Percentiles rank a stretch among this genome's conserved stretches.
Evolutionary conservation across 2,329 filamentous ascomycete genomes (phyloP).

Genomic region (Pyrenophora seminiperda): DNA sequence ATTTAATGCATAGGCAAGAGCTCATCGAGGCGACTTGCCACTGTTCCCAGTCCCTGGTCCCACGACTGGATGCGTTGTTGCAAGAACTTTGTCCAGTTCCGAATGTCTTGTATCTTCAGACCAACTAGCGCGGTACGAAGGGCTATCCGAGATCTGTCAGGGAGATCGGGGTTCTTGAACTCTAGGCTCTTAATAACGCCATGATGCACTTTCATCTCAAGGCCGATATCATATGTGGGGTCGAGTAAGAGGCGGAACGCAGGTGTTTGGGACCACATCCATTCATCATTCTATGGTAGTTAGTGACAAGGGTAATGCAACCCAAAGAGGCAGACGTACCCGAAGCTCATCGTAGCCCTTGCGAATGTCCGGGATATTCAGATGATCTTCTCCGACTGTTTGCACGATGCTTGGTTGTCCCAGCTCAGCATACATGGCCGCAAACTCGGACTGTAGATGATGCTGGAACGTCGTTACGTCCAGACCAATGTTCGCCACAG

Average conservation of each 20-base stretch:
- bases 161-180: conserved; percentile 25
- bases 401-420: conserved; percentile 48
- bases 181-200: conserved; percentile 61
- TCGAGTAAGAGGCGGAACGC: conserved; percentile 68
- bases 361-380: conserved; percentile 59
- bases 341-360: conserved; percentile 68
- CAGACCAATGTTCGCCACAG: conserved; percentile 77
- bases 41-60: conserved; percentile 14
- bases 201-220: conserved; percentile 53
- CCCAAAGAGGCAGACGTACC: conserved; percentile 49
- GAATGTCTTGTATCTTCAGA: conserved; percentile 57
- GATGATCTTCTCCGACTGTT: conserved; percentile 59
- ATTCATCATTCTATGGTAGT: conserved; percentile 63
- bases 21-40: conserved; percentile 28
- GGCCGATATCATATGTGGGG: conserved; percentile 54
- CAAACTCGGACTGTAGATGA: conserved; percentile 64
- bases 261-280: conserved; percentile 86
- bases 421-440: conserved; percentile 63
- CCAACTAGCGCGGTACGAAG: conserved; percentile 36
- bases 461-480: conserved; percentile 52
- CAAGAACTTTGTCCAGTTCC: conserved; percentile 45
- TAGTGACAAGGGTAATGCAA: conserved; percentile 27
- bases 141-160: conserved; percentile 16
- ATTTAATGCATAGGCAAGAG: conserved; percentile 30
- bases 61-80: conserved; percentile 20